These are phyloP conservation scores for Lactarius hengduanensis DNA, from an alignment of 768 basidiomycete genomes.

Conservation along the genomic window DNA sequence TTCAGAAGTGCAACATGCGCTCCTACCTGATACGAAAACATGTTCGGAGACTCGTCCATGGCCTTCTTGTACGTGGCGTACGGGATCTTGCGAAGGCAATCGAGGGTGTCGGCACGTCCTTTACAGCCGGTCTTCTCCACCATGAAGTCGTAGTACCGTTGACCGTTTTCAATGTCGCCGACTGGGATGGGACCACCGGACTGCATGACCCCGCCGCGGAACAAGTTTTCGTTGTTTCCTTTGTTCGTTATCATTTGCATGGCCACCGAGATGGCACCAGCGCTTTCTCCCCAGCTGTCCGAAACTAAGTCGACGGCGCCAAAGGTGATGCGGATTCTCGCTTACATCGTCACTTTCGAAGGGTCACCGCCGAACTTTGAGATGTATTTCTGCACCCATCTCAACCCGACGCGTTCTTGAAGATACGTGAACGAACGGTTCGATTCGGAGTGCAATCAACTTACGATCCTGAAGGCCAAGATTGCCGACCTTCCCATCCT, in stretches of 20 bases:
- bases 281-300: slow-evolving; percentile 50
- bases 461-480: slow-evolving; percentile 66
- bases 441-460: slow-evolving; percentile 26
- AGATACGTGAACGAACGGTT: neutral
- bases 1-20: no score
- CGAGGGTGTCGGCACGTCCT: slow-evolving; percentile 38
- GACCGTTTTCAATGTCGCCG: slow-evolving; percentile 35
- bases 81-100: slow-evolving; percentile 43
- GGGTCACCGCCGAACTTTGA: slow-evolving; percentile 63
- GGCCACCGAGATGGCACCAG: slow-evolving; percentile 50
- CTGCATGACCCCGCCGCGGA: slow-evolving; percentile 47
- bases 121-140: slow-evolving; percentile 41
- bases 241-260: slow-evolving; percentile 45
- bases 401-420: slow-evolving; percentile 53
- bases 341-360: slow-evolving; percentile 55
- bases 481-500: slow-evolving; percentile 53
- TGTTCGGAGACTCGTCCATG: slow-evolving; percentile 35
- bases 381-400: slow-evolving; percentile 70
- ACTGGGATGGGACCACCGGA: slow-evolving; percentile 41
- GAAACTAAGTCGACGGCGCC: slow-evolving; percentile 12
- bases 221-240: slow-evolving; percentile 40
- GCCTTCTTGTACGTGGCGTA: slow-evolving; percentile 36
- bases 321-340: neutral
- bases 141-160: slow-evolving; percentile 44
- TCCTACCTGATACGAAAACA: slow-evolving; percentile 37